These are phyloP conservation scores for Amaranthus cruentus DNA, from an alignment of 148 eudicot genomes.

Conservation along the genomic window DNA sequence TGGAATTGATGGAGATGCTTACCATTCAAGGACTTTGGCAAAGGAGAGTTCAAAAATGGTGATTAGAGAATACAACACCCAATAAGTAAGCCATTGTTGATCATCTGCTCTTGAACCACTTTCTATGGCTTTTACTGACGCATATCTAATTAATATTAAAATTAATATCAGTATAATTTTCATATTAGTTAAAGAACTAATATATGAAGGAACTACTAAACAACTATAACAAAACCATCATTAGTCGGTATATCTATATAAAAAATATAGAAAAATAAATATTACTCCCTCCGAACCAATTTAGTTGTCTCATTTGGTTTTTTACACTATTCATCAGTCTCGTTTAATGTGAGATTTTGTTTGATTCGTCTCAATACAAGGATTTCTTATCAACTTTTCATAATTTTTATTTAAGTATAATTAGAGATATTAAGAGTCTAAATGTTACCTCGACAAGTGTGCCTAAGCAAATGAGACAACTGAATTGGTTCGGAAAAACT, in stretches of 20 bases:
- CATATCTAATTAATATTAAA: conserved; percentile 35
- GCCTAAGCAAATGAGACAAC: no score
- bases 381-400: no score
- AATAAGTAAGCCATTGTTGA: conserved; percentile 81
- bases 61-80: conserved; percentile 72
- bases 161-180: background rate
- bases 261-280: no score
- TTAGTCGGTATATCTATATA: background rate
- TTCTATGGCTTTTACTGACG: conserved; percentile 68
- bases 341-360: no score
- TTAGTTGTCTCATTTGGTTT: no score
- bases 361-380: no score
- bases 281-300: no score
- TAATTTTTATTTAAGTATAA: no score
- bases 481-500: no score
- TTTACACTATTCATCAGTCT: no score
- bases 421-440: no score
- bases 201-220: background rate
- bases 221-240: background rate
- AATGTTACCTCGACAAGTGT: no score
- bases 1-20: conserved; percentile 9
- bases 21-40: conserved; percentile 65
- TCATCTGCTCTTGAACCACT: conserved; percentile 59
- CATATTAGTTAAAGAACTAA: background rate
- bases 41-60: conserved; percentile 71